These are phyloP conservation scores for Leucogyrophana mollusca DNA, from an alignment of 768 basidiomycete species.

Conservation along the genomic window DNA sequence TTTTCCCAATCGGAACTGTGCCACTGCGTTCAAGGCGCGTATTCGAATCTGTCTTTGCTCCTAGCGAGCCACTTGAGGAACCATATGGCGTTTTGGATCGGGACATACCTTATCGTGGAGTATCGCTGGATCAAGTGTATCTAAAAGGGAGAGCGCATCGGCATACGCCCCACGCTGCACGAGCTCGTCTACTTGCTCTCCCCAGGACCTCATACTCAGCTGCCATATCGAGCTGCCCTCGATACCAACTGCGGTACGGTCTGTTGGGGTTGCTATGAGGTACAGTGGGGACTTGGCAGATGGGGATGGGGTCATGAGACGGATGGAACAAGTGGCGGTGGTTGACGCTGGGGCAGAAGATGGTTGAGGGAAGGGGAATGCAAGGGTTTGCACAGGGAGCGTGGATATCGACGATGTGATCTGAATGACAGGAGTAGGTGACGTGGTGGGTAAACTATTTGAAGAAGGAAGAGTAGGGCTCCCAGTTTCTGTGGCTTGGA, in stretches of 20 bases:
- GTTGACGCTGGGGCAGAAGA: constrained; percentile 24
- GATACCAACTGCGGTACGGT: constrained; percentile 57
- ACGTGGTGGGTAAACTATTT: constrained; percentile 19
- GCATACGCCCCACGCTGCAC: constrained; percentile 64
- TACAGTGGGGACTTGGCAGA: constrained; percentile 54
- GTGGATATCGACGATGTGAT: constrained; percentile 71
- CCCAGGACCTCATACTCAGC: constrained; percentile 69
- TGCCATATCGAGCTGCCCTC: constrained; percentile 84
- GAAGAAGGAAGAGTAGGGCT: constrained; percentile 18
- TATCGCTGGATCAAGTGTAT: constrained; percentile 57
- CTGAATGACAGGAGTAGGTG: constrained; percentile 60
- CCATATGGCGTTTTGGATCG: not conserved
- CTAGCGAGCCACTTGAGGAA: constrained; percentile 29
- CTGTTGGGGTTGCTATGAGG: constrained; percentile 71
- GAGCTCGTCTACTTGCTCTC: constrained; percentile 82
- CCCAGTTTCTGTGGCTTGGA: constrained; percentile 25
- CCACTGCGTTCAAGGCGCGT: constrained; percentile 74
- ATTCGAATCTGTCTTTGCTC: constrained; percentile 57
- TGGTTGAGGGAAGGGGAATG: constrained; percentile 57
- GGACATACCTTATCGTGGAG: constrained; percentile 63
- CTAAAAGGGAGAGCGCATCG: constrained; percentile 79
- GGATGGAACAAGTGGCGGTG: constrained; percentile 47
- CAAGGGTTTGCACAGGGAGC: constrained; percentile 55
- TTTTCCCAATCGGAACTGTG: constrained; percentile 65
- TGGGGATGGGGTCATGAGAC: constrained; percentile 61